Percentiles rank a stretch among this genome's conserved stretches.
These are phyloP conservation scores for Fennellomyces sp. DNA, from an alignment of 371 early-diverging fungal species.

Conservation along the genomic window DNA sequence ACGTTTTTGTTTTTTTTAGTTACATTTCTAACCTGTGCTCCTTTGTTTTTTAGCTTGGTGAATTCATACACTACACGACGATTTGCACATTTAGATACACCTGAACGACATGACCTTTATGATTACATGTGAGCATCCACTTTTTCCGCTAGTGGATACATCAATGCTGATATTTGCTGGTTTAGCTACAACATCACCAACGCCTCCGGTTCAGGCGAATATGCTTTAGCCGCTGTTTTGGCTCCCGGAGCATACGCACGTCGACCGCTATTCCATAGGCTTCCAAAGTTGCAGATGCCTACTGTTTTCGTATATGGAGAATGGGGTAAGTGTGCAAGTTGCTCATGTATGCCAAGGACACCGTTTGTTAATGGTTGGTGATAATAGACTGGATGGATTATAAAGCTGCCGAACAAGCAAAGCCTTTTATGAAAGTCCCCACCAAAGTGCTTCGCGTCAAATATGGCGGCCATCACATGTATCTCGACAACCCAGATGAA, in stretches of 20 bases:
- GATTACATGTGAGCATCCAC: slow-evolving; percentile 53
- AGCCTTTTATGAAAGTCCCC: slow-evolving; percentile 55
- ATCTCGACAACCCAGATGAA: slow-evolving; percentile 80
- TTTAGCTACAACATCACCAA: slow-evolving; percentile 76
- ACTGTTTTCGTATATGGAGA: slow-evolving; percentile 82
- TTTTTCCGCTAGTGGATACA: not conserved
- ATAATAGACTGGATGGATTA: slow-evolving; percentile 93
- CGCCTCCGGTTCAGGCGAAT: slow-evolving; percentile 79
- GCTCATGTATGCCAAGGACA: not conserved
- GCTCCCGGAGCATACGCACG: slow-evolving; percentile 86
- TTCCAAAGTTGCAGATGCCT: slow-evolving; percentile 73
- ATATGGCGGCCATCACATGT: slow-evolving; percentile 79
- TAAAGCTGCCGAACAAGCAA: slow-evolving; percentile 69
- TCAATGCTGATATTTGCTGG: not conserved
- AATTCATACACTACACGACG: slow-evolving; percentile 69
- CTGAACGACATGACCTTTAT: slow-evolving; percentile 63
- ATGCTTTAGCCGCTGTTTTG: slow-evolving; percentile 75
- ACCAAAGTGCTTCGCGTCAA: slow-evolving; percentile 53
- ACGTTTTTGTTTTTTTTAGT: not conserved
- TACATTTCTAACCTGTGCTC: not conserved
- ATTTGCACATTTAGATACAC: slow-evolving; percentile 65
- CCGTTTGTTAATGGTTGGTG: not conserved
- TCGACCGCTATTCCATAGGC: slow-evolving; percentile 71
- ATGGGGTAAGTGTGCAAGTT: slow-evolving; percentile 21
- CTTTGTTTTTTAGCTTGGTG: slow-evolving; percentile 52